Evolutionary conservation across 1,284 basidiomycete species (phyloP), one percentile per base, ranked within the genome.

Genomic region (Austropuccinia psidii): DNA sequence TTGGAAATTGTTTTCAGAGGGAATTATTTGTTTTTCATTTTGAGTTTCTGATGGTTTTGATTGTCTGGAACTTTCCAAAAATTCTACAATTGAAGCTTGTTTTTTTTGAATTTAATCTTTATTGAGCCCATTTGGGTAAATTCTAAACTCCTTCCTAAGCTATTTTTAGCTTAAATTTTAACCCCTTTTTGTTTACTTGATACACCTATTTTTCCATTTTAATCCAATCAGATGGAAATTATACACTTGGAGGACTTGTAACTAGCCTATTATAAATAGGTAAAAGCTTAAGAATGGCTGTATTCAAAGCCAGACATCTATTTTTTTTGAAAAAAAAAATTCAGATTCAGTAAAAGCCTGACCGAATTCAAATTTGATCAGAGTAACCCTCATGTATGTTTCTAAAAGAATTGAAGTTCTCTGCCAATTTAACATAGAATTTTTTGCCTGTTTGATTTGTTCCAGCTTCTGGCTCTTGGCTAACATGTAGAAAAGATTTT

Each of bases 301-400:
- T 61, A 41, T 61, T 41, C 37, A 61, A 39, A 61, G 58, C 58
- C 39, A 39, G 37, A 35, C 58, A 61, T 24, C 37, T 37, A 13
- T 35, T 52, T n/a, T n/a, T n/a, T n/a, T n/a, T n/a, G n/a, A n/a
- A n/a, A n/a, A n/a, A n/a, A n/a, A n/a, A n/a, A n/a, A n/a, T n/a
- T n/a, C n/a, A n/a, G n/a, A n/a, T n/a, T n/a, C n/a, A n/a, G n/a
- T n/a, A n/a, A n/a, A n/a, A n/a, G n/a, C n/a, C 27, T 31, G 33
- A 49, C 61, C 61, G 4, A 15, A 33, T 64, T 49, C 43, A 27
- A 15, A 64, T 64, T 49, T 64, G 61, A 11, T n/a, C 27, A 7
- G 1, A 6, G 37, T 64, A 17, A 11, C 61, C 24, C 24, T 64
- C 29, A 29, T 64, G 61, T 6, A 43, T 19, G 15, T 64, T 64